Evolutionary conservation across 2,329 filamentous ascomycete genomes (phyloP).

Genomic region (Lojkania enalia): DNA sequence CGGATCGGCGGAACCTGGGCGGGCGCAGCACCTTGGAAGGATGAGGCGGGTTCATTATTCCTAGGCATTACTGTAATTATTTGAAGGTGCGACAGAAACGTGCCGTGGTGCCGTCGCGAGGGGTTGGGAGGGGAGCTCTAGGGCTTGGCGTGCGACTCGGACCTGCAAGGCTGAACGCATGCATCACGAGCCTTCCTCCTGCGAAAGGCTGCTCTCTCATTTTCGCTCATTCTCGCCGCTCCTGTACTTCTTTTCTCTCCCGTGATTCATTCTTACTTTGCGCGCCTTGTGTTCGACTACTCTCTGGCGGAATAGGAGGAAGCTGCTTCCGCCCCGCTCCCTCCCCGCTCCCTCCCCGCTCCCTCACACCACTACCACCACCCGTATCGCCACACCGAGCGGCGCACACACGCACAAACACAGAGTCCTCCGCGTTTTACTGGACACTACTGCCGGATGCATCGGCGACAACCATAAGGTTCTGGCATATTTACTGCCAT

Average conservation of each 20-base stretch:
- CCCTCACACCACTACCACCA: not conserved
- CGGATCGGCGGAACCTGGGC: no score
- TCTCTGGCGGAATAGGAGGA: not conserved
- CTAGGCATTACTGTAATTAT: no score
- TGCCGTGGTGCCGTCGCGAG: constrained; percentile 2
- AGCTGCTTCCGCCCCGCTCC: not conserved
- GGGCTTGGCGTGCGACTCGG: not conserved
- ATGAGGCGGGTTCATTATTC: no score
- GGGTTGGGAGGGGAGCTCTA: not conserved
- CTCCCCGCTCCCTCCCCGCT: not conserved
- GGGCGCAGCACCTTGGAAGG: no score
- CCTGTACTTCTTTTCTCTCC: not conserved
- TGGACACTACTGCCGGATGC: constrained; percentile 27
- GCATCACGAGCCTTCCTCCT: constrained; percentile 2
- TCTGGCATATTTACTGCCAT: constrained; percentile 21
- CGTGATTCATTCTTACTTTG: not conserved
- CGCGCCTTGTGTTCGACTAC: no score
- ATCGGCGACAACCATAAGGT: constrained; percentile 11
- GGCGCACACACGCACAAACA: constrained; percentile 2
- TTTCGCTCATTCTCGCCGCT: not conserved
- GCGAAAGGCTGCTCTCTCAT: no score
- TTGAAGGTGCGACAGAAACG: constrained; percentile 4
- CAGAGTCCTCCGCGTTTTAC: not conserved
- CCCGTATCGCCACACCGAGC: not conserved
- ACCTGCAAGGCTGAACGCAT: no score